A percentile compares a stretch with the other conserved stretches of the same genome.
Conservation (phyloP, 2,329 filamentous ascomycete species). For the Claviceps purpurea region DNA sequence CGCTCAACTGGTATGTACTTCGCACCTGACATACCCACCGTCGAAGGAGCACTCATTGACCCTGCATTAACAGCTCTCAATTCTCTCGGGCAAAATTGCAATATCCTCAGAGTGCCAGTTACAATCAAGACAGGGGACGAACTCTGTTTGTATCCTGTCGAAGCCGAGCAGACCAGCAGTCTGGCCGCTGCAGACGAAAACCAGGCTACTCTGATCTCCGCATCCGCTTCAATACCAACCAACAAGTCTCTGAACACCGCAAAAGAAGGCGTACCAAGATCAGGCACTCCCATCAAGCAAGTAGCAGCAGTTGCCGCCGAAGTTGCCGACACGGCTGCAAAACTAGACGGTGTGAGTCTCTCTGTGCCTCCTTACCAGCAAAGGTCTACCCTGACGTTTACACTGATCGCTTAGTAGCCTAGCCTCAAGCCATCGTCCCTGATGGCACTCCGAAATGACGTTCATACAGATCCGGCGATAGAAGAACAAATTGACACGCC, state of each 20-base stretch:
- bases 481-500: conserved; percentile 16
- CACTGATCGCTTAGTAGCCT: conserved; percentile 9
- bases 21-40: not conserved
- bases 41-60: not conserved
- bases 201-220: not conserved
- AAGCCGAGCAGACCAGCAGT: conserved; percentile 4
- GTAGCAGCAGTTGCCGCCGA: conserved; percentile 30
- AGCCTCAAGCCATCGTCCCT: conserved; percentile 4
- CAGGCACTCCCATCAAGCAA: conserved; percentile 26
- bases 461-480: not conserved
- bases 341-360: conserved; percentile 18
- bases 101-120: conserved; percentile 11
- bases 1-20: conserved; percentile 36
- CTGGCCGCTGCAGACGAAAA: not conserved
- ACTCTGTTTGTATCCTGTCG: conserved; percentile 3
- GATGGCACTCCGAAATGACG: not conserved
- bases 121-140: conserved; percentile 1
- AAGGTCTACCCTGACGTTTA: conserved; percentile 7
- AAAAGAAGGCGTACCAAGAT: conserved; percentile 11
- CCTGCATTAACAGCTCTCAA: conserved; percentile 1
- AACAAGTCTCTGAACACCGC: conserved; percentile 13
- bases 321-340: conserved; percentile 27
- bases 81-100: conserved; percentile 7
- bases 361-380: not conserved
- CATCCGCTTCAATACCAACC: conserved; percentile 3